Conservation (phyloP, 352 stramenopile genomes). For the Pythium graminicola region DNA sequence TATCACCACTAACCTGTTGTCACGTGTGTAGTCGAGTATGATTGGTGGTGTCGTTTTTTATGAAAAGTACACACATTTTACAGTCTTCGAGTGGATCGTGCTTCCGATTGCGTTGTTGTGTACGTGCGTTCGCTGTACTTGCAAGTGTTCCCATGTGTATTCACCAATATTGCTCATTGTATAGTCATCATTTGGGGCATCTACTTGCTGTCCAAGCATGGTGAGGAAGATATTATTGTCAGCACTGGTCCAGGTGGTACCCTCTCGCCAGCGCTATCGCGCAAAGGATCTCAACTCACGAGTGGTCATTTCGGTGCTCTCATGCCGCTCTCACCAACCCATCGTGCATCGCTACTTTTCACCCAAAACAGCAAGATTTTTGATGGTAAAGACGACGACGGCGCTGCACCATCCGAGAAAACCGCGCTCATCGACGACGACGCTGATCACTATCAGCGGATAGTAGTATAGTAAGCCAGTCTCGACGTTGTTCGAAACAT, state of each 20-base stretch:
- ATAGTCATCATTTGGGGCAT: conserved; percentile 81
- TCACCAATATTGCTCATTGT: neutral
- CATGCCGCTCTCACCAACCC: conserved; percentile 69
- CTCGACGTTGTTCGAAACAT: neutral
- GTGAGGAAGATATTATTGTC: conserved; percentile 41
- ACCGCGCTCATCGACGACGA: conserved; percentile 25
- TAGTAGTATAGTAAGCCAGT: conserved; percentile 25
- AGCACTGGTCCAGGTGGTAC: conserved; percentile 18
- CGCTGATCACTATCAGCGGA: conserved; percentile 23
- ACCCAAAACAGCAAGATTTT: conserved; percentile 36
- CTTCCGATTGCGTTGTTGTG: conserved; percentile 67
- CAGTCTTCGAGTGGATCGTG: conserved; percentile 73
- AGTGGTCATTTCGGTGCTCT: conserved; percentile 69
- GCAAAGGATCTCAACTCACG: conserved; percentile 41
- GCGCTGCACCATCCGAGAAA: conserved; percentile 29
- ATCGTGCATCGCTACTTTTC: conserved; percentile 33
- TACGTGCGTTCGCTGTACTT: conserved; percentile 27
- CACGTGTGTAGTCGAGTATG: conserved; percentile 65
- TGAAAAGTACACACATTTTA: conserved; percentile 76
- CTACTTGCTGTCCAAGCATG: conserved; percentile 75
- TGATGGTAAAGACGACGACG: conserved; percentile 39
- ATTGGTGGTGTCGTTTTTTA: conserved; percentile 82
- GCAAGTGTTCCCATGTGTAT: neutral
- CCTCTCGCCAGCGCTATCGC: conserved; percentile 27
- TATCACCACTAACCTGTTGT: no score